Evolutionary conservation across 2,329 filamentous ascomycete species (phyloP).

Genomic region (Neofusicoccum umdonicola): DNA sequence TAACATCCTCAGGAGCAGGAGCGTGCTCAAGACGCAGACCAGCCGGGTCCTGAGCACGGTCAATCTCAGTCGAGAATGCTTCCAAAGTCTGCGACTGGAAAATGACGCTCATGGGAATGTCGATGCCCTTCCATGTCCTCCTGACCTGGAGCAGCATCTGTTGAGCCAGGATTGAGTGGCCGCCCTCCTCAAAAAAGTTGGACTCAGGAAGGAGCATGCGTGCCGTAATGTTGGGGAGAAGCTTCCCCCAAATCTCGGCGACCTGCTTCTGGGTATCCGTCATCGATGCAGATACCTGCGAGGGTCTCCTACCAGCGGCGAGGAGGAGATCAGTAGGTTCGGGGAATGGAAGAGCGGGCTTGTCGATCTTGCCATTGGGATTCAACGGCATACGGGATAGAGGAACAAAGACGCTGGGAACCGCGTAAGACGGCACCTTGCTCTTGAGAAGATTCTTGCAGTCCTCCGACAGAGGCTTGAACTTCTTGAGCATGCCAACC

Average conservation of each 20-base stretch:
- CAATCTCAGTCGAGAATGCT: conserved; percentile 54
- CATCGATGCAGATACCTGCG: conserved; percentile 46
- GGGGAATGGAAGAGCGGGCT: conserved; percentile 75
- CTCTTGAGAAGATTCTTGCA: conserved; percentile 67
- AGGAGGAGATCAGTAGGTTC: conserved; percentile 66
- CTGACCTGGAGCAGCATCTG: conserved; percentile 73
- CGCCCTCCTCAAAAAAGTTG: conserved; percentile 76
- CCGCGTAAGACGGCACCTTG: conserved; percentile 70
- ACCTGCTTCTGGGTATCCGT: conserved; percentile 63
- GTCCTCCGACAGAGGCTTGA: conserved; percentile 59
- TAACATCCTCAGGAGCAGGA: conserved; percentile 47
- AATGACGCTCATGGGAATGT: conserved; percentile 69
- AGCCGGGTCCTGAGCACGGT: conserved; percentile 49
- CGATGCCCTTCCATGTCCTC: conserved; percentile 58
- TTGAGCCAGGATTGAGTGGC: conserved; percentile 78
- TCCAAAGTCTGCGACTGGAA: conserved; percentile 65
- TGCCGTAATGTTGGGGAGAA: conserved; percentile 65
- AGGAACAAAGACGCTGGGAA: conserved; percentile 72
- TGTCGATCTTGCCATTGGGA: conserved; percentile 83
- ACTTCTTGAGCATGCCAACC: conserved; percentile 57
- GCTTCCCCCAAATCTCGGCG: conserved; percentile 70
- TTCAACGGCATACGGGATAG: conserved; percentile 71
- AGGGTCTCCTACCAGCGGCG: conserved; percentile 48
- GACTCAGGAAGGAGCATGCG: conserved; percentile 63
- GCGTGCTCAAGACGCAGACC: conserved; percentile 47